Percentiles rank a stretch among this genome's conserved stretches.
Conservation (phyloP, 257 asterid species). For the Solanum appendiculatum region DNA sequence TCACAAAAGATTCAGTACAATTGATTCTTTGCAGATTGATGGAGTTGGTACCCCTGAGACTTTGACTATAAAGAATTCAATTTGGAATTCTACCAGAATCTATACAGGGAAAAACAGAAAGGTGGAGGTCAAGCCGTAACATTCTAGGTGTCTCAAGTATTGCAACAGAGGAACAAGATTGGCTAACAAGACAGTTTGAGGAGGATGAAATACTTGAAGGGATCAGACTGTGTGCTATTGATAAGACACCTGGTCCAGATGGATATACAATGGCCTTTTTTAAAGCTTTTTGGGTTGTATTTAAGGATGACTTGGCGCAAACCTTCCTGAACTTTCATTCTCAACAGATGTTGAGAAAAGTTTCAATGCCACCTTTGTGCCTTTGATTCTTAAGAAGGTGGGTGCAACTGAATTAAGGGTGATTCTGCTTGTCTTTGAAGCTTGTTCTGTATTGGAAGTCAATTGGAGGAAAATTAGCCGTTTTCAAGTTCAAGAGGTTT, state of each 20-base stretch:
- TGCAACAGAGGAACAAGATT: background rate
- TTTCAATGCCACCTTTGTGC: background rate
- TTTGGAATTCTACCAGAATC: background rate
- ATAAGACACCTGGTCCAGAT: background rate
- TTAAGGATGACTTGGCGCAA: background rate
- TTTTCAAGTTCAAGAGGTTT: background rate
- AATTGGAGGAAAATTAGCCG: background rate
- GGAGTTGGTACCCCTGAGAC: background rate
- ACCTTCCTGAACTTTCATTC: background rate
- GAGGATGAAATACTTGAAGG: background rate
- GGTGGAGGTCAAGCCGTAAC: background rate
- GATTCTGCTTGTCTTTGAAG: background rate
- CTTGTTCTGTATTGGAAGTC: background rate
- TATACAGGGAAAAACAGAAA: background rate
- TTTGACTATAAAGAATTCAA: background rate
- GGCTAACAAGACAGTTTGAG: background rate
- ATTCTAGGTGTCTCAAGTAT: background rate
- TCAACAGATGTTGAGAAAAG: background rate
- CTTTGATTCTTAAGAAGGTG: background rate
- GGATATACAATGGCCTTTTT: background rate
- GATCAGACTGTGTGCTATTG: background rate
- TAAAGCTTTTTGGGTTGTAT: background rate
- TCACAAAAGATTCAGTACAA: background rate
- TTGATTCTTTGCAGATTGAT: background rate
- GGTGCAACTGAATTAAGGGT: background rate